Evolutionary conservation across 805 yeast species (phyloP).

Genomic region (Candida ulmi): DNA sequence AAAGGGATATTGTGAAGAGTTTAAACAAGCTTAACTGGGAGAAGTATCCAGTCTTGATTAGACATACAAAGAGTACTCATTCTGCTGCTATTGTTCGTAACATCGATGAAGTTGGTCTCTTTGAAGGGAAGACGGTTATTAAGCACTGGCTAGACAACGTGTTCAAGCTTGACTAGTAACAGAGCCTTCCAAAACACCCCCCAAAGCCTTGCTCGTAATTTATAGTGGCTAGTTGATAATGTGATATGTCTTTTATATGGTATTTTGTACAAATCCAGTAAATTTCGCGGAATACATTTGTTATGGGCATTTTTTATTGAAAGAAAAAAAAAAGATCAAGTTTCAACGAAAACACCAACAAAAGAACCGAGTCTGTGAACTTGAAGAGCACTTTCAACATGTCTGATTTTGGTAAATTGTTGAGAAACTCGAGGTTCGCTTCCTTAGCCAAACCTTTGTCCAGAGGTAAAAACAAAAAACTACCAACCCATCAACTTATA

Average conservation of each 20-base stretch:
- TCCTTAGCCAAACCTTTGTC: constrained; percentile 27
- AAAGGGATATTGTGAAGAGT: constrained; percentile 45
- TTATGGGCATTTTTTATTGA: neutral
- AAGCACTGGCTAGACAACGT: constrained; percentile 54
- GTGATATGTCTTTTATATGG: no score
- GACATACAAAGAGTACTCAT: constrained; percentile 63
- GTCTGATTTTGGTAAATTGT: constrained; percentile 23
- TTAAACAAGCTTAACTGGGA: constrained; percentile 62
- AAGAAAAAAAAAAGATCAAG: neutral
- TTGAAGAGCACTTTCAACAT: constrained; percentile 3
- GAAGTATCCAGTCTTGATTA: constrained; percentile 66
- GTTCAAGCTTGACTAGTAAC: constrained; percentile 17
- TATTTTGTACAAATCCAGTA: neutral
- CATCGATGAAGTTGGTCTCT: constrained; percentile 43
- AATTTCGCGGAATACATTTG: neutral
- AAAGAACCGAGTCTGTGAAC: no score
- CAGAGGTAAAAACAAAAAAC: constrained; percentile 9
- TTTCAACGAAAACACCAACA: no score
- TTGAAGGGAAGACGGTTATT: constrained; percentile 66
- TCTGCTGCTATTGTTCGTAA: constrained; percentile 77
- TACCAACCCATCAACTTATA: constrained; percentile 70
- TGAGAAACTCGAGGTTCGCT: constrained; percentile 28
- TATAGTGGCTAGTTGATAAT: no score
- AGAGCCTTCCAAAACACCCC: no score
- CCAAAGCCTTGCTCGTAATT: no score